Conservation (phyloP, 2,329 filamentous ascomycete genomes). For the Pseudopyrenochaeta lycopersici region DNA sequence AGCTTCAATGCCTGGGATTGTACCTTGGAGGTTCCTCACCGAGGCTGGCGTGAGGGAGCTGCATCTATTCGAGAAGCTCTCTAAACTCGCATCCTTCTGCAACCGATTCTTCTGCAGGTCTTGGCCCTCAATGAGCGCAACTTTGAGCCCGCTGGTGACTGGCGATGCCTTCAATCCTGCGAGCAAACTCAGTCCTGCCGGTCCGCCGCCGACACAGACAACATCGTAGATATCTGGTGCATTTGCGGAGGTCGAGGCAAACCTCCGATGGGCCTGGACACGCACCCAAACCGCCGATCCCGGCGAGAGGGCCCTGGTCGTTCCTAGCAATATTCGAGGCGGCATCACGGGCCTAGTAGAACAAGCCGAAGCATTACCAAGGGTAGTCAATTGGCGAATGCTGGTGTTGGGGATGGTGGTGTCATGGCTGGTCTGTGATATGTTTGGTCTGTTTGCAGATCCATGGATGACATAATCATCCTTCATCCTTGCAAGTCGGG, state of each 20-base stretch:
- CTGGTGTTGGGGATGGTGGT: slow-evolving; percentile 26
- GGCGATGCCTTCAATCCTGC: slow-evolving; percentile 67
- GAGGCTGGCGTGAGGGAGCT: slow-evolving; percentile 93
- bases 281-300: slow-evolving; percentile 21
- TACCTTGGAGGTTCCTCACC: slow-evolving; percentile 76
- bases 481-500: not conserved
- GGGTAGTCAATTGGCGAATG: slow-evolving; percentile 14
- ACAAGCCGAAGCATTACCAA: slow-evolving; percentile 27
- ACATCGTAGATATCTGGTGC: slow-evolving; percentile 86
- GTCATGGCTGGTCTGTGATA: slow-evolving; percentile 26
- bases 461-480: slow-evolving; percentile 14
- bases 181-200: slow-evolving; percentile 78
- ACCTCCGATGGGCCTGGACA: slow-evolving; percentile 32
- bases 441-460: slow-evolving; percentile 36
- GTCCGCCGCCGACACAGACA: slow-evolving; percentile 88
- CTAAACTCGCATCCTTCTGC: slow-evolving; percentile 70
- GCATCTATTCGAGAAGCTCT: slow-evolving; percentile 89
- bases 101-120: slow-evolving; percentile 75
- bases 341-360: slow-evolving; percentile 40
- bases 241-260: slow-evolving; percentile 42
- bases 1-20: not conserved
- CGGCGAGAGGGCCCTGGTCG: slow-evolving; percentile 23
- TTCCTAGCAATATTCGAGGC: slow-evolving; percentile 37
- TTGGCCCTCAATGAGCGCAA: slow-evolving; percentile 91
- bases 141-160: slow-evolving; percentile 76